Evolutionary conservation across 805 yeast species (phyloP), one percentile per base, ranked within the genome.

Genomic region (Candida sithepensis): DNA sequence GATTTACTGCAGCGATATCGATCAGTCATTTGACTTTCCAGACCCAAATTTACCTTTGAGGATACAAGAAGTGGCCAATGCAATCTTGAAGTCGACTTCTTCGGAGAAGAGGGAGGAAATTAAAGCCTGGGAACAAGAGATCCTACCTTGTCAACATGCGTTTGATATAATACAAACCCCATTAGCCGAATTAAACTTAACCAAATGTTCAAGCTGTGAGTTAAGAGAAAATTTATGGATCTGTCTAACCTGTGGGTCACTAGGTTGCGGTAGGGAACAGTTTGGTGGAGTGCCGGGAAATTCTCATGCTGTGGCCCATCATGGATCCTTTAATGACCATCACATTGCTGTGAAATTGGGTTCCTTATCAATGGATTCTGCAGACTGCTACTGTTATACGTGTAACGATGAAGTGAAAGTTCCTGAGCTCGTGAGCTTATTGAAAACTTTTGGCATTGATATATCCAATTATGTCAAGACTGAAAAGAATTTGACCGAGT

Each of bases 251-350:
- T 94, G 99, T 74, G 99, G 99, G 2, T 69, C 77, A n/a, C 58
- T 90, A 10, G 97, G 97, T 4, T 94, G 99, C 69, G 99, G 99
- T 5, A 73, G 99, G 54, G 82, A 83, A 28, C 99, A 94, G 66
- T 88, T 87, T 61, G 99, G 98, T 32, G 92, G 95, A 21, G 80
- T 86, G 12, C 85, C 90, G n/a, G 99, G 99, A 5, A 81, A 92
- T 61, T 83, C 96, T 0, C 99, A 94, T 65, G 98, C 96, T 0
- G 69, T 92, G 49, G 63, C 66, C 0, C 99, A 94, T 66, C 84
- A 64, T 59, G 79, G 84, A 34, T 33, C 51, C 0, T 44, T 60
- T 12, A 55, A 78, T 0, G 73, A 71, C 0, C 99, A 94, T 66
- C 79, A 88, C 2, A 80, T 91, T 16, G 96, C 97, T 0, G 87